Evolutionary conservation across 345 rosid species (phyloP), one percentile per base, ranked within the genome.

Genomic region (Citrus cavaleriei): DNA sequence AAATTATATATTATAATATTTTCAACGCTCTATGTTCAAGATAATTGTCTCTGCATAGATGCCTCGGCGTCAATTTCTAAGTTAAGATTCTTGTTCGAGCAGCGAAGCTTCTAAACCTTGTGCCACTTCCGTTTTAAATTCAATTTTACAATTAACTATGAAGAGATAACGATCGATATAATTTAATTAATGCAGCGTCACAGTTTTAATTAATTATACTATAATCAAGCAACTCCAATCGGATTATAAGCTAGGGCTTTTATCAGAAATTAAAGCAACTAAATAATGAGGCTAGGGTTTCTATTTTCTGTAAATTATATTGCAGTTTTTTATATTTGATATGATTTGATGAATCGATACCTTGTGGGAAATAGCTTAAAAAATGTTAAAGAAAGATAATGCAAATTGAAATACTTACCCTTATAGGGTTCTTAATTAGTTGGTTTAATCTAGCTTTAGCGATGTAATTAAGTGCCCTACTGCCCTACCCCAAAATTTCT

Each of bases 91-190:
- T 32, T 63, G 79, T 60, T 68, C 22, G 72, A 69, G 74, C n/a
- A 77, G 63, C 73, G 90, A 89, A 89, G 85, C 82, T 85, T 86
- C 89, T 74, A 87, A 86, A 78, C 83, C 58, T 63, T 81, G 85
- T 77, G 86, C 74, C 81, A 49, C 35, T 18, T 12, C 38, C 34
- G 58, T 70, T 77, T 55, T 61, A 19, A 70, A 70, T 18, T 60
- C 27, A 10, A 37, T 34, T 68, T 21, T 68, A 63, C 75, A 4
- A 51, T 38, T 25, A 72, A 27, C 77, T 37, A 65, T 7, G 70
- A 40, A 9, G 19, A 66, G 46, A 57, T 51, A 35, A 46, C 62
- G 30, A 35, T 66, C 16, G 6, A 19, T 65, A 4, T 60, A 65
- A 79, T 40, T 28, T 69, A 76, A 30, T 28, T 69, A 76, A 30